Evolutionary conservation across 2,329 filamentous ascomycete genomes (phyloP).

Genomic region (Sporothrix inflata): DNA sequence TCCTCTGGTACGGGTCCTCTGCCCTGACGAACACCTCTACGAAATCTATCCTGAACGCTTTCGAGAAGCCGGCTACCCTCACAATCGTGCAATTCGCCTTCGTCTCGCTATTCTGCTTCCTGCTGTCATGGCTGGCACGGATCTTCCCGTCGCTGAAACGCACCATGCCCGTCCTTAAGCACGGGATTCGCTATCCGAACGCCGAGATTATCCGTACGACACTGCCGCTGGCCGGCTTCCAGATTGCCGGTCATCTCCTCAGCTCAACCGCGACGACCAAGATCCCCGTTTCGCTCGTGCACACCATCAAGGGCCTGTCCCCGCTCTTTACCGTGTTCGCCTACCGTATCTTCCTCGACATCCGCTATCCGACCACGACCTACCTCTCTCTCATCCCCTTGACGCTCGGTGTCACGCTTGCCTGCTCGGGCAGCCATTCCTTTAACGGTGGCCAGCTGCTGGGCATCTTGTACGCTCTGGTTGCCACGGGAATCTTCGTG

Average conservation of each 20-base stretch:
- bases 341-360: constrained; percentile 86
- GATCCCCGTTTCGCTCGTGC: constrained; percentile 94
- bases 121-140: constrained; percentile 75
- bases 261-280: constrained; percentile 92
- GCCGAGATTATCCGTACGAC: constrained; percentile 83
- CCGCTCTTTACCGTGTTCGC: constrained; percentile 93
- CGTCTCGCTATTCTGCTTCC: constrained; percentile 83
- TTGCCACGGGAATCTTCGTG: constrained; percentile 92
- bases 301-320: constrained; percentile 97
- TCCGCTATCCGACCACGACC: constrained; percentile 82
- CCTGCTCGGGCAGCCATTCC: constrained; percentile 78
- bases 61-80: constrained; percentile 87
- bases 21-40: constrained; percentile 97
- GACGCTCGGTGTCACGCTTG: constrained; percentile 92
- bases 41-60: constrained; percentile 91
- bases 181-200: constrained; percentile 80
- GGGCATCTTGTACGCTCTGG: constrained; percentile 85
- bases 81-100: constrained; percentile 93
- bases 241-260: constrained; percentile 89
- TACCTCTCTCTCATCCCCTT: constrained; percentile 90
- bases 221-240: constrained; percentile 88
- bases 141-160: constrained; percentile 71
- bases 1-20: constrained; percentile 93
- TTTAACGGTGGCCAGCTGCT: constrained; percentile 80
- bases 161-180: constrained; percentile 75